Evolutionary conservation across 768 basidiomycete genomes (phyloP), one percentile per base, ranked within the genome.

Genomic region (Cyclocybe cylindracea): DNA sequence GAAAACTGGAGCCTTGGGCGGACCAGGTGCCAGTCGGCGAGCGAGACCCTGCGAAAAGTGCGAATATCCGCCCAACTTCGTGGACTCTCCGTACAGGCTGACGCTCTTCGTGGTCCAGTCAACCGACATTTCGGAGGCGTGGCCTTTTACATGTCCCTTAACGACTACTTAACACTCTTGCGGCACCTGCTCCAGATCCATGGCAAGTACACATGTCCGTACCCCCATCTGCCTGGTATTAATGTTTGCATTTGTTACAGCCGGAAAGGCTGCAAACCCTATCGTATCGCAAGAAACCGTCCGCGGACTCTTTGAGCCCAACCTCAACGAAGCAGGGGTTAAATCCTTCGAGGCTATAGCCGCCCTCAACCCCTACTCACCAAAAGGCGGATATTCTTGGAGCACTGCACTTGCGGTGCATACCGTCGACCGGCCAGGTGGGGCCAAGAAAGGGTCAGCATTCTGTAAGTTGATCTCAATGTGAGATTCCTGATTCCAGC

Each of bases 131-230:
- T 16, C 16, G 16, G 16, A 16, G 16, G 16, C 16, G 16, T 16
- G 16, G 1, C 16, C 16, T 16, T 16, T 16, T 16, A 16, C 40
- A 44, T 48, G 19, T 60, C 70, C 7, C 35, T 64, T 32, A 59
- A 58, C 32, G 67, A 70, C 52, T 69, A 69, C 24, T 53, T 60
- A 49, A 39, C 51, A 4, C 50, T 71, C 7, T 44, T 69, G 13
- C 65, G 62, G 3, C 66, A 70, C 40, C 39, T 72, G 10, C 55
- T 72, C 2, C 64, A 66, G 41, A 65, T 69, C 10, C 48, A 64
- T 35, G 63, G 67, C 63, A 50, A 39, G 51, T 35, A 29, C 16
- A 10, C n/a, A 40, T 32, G 35, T 33, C 7, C 10, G 10, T 14
- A 16, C 16, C 16, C 16, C 1, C 16, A 16, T 16, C 16, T 16